Evolutionary conservation across 768 basidiomycete species (phyloP), one percentile per base, ranked within the genome.

Genomic region (Thelephora ganbajun): DNA sequence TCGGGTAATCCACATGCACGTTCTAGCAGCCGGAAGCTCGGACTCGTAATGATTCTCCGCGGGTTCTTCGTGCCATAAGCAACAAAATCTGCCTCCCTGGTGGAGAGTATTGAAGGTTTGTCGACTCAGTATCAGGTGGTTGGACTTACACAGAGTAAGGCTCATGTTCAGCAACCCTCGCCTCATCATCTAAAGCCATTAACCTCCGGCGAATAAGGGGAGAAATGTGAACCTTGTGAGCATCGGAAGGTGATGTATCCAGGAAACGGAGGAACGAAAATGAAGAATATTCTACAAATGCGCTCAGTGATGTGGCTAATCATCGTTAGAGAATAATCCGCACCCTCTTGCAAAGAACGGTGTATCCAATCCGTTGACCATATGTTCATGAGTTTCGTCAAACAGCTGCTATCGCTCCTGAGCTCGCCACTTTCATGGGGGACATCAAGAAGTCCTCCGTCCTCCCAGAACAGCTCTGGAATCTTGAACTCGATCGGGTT

Each of bases 321-420:
- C 6, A 53, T 41, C 45, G 22, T 19, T 45, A 30, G 36, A 46
- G 19, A 4, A 44, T 56, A 35, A 43, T 53, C n/a, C 74, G 52
- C 57, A 84, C 85, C 70, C 60, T 76, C 67, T n/a, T 73, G 67
- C 16, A 89, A 58, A 4, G 89, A 90, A 33, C 63, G 67, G 49
- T 81, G 68, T 36, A 97, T 80, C 74, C 83, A 77, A 53, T 89
- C 85, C 0, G 82, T 72, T 0, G 79, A 73, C 94, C 96, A 99
- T 48, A 99, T 93, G 61, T 84, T 91, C 66, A 89, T 79, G 51
- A 92, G 66, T 48, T 76, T 82, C 44, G 66, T 64, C 41, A 89
- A 56, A 46, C 75, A 72, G 35, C 75, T 67, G 22, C 68, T 77
- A 42, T 79, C 76, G 6, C 68, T 60, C 0, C 69, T 70, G 14